Evolutionary conservation across 495 filamentous ascomycete genomes (phyloP).

Genomic region (Aspergillus panamensis): DNA sequence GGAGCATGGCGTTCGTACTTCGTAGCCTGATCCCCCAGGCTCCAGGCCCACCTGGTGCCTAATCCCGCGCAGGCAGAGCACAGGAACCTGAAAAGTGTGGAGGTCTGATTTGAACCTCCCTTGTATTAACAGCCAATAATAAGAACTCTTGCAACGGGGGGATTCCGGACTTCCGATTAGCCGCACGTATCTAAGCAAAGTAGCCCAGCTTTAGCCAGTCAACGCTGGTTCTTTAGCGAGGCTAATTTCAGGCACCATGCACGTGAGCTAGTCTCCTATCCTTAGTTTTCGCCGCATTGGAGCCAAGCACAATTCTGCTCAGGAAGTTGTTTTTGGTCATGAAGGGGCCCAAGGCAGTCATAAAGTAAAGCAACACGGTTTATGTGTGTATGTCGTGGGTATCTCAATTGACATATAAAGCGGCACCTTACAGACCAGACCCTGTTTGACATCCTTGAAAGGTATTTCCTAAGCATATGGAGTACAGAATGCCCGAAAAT

Average conservation of each 20-base stretch:
- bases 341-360: too few relatives aligned
- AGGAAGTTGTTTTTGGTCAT: too few relatives aligned
- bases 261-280: not conserved
- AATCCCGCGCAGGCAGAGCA: not conserved
- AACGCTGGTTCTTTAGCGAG: not conserved
- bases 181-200: not conserved
- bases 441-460: too few relatives aligned
- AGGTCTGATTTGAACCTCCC: not conserved
- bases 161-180: not conserved
- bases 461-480: too few relatives aligned
- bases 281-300: too few relatives aligned
- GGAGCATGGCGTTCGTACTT: constrained; percentile 2
- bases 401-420: too few relatives aligned
- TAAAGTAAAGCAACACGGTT: too few relatives aligned
- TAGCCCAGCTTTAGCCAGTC: not conserved
- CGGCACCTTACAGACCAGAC: too few relatives aligned
- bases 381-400: too few relatives aligned
- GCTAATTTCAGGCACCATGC: not conserved
- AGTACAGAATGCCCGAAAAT: too few relatives aligned
- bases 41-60: constrained; percentile 11
- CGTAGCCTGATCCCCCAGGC: constrained; percentile 17
- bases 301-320: too few relatives aligned
- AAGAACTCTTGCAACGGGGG: not conserved
- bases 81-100: not conserved
- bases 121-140: not conserved